Evolutionary conservation across 2,329 filamentous ascomycete genomes (phyloP), one percentile per base, ranked within the genome.

Genomic region (Septoria petroselini): DNA sequence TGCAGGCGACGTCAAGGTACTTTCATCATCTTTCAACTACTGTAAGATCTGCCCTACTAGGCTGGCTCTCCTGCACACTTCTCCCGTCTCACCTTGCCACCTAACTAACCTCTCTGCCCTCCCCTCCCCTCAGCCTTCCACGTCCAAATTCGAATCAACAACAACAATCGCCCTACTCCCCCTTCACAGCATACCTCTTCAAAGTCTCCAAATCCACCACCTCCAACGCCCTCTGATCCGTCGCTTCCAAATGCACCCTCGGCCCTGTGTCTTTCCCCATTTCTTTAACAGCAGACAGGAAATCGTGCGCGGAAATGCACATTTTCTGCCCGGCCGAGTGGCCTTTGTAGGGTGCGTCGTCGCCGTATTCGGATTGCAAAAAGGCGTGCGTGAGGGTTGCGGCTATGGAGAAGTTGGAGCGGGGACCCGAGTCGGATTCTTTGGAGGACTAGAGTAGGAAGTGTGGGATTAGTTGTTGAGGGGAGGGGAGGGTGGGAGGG

Each of bases 371-470:
- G 49, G 46, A 55, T 37, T 58, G 49, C 18, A 55, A 42, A 27
- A 58, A 58, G 11, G 35, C 47, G 42, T 58, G 49, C 7, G 52
- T 55, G 9, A 58, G 30, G 2, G 53, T 55, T 39, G 55, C 55
- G n/a, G 55, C 55, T 41, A 58, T 39, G 42, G 52, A 54, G 43
- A 50, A 47, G 25, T 47, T 47, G 14, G 34, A 34, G 25, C 43
- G 43, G 6, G 43, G 54, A 34, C 49, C 33, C 29, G 48, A 37
- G 17, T 38, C 19, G n/a, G n/a, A n/a, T 25, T 52, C 51, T 9
- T 43, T 41, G 27, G 52, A 15, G n/a, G 38, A 37, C 17, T 41
- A 51, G 35, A n/a, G n/a, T n/a, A n/a, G n/a, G n/a, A n/a, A n/a
- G n/a, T n/a, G n/a, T n/a, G n/a, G n/a, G n/a, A n/a, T n/a, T n/a